Base-by-base conservation (phyloP, 2,329 filamentous ascomycete species). In the Cercospora sp. region DNA sequence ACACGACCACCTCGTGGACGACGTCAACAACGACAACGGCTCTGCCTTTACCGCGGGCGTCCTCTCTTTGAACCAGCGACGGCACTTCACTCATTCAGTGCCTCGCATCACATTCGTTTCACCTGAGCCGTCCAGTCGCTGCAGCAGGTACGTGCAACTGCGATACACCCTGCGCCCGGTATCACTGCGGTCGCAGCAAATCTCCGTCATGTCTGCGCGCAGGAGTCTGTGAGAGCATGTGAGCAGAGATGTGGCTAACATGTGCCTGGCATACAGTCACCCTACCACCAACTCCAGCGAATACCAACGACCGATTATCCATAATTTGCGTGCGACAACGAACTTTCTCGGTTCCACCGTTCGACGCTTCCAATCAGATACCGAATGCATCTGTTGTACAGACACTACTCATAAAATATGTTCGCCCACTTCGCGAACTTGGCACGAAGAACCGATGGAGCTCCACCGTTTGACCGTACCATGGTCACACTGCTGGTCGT, bases 401-500 rank as follows among this genome's bases (percentile, higher is more conserved):
- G 30, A 45, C 36, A 65, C 28, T 33, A 31, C 57, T 64, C n/a
- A 31, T 45, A 48, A 23, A 63, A 58, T 18, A 74, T 71, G 67
- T 66, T 77, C 74, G 82, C 83, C 68, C 72, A 78, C 55, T 73
- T 85, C 70, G 79, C 77, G 64, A 74, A 77, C 65, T 76, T 90
- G 72, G 81, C 85, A 74, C 79, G 81, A 76, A 86, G 88, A 72
- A 76, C 57, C 53, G 60, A 68, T 30, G 80, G 70, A 74, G 76
- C 65, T 73, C 74, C 69, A 74, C 81, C 83, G 74, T 83, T 91
- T 73, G 87, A 84, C 69, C 81, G 82, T 42, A 85, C 86, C 57
- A 89, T 91, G 82, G 84, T 94, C 79, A 89, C 92, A 77, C 87
- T 96, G 53, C 83, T 97, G 78, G 91, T 96, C 74, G 86, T 88